phyloP scores from a whole-genome alignment of 805 yeast genomes.

The Saccharomycopsis babjevae region DNA sequence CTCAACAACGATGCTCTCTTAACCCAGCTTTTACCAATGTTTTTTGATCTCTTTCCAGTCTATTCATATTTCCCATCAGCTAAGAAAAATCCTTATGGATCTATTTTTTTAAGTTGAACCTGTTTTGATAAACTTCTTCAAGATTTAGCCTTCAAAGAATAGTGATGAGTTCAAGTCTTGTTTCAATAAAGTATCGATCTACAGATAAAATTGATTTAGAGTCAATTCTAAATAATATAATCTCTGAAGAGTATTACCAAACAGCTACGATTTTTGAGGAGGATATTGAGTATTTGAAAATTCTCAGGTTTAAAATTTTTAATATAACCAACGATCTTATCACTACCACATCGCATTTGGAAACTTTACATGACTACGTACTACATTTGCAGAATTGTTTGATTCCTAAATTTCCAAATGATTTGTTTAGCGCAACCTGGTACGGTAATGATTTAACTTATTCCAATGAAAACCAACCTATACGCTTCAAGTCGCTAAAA shows the following conservation, averaged over 20 bases:
- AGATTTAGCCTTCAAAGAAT: background rate
- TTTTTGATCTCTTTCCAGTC: no score
- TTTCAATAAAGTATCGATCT: conserved; percentile 41
- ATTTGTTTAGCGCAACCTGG: conserved; percentile 61
- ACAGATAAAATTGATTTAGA: conserved; percentile 35
- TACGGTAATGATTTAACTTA: conserved; percentile 21
- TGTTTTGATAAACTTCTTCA: no score
- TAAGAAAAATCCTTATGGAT: background rate
- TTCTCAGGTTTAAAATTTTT: conserved; percentile 33
- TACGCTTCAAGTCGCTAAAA: conserved; percentile 35
- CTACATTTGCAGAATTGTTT: conserved; percentile 33
- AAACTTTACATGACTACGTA: conserved; percentile 36
- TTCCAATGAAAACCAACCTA: conserved; percentile 35
- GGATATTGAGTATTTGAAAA: conserved; percentile 35
- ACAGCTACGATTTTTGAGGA: conserved; percentile 31
- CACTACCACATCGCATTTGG: conserved; percentile 29
- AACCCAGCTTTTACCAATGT: no score
- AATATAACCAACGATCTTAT: conserved; percentile 23
- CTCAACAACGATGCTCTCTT: no score
- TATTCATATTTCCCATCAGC: background rate
- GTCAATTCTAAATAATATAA: conserved; percentile 31
- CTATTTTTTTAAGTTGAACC: no score
- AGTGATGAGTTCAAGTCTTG: conserved; percentile 38
- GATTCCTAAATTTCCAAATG: conserved; percentile 49
- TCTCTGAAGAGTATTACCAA: conserved; percentile 39